Conservation (phyloP, 1,139 yeast genomes). For the Protomyces inouyei region DNA sequence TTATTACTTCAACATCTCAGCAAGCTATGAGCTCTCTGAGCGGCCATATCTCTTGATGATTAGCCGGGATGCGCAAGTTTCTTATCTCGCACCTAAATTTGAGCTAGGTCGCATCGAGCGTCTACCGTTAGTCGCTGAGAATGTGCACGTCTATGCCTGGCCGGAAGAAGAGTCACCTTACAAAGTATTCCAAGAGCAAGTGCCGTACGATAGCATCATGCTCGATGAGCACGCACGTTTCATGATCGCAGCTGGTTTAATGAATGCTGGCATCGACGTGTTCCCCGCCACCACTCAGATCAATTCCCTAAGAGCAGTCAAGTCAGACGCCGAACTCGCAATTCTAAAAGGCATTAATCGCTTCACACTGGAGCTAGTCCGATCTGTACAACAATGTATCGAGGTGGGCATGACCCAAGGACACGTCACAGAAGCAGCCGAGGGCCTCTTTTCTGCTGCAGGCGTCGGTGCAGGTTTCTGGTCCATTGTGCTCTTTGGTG, state of each 20-base stretch:
- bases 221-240: conserved; percentile 19
- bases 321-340: conserved; percentile 14
- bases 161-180: conserved; percentile 25
- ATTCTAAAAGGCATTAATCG: conserved; percentile 13
- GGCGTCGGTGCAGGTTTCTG: conserved; percentile 15
- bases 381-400: conserved; percentile 9
- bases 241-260: conserved; percentile 22
- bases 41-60: conserved; percentile 17
- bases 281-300: conserved; percentile 1
- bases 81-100: conserved; percentile 23
- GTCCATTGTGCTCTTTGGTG: conserved; percentile 25
- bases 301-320: conserved; percentile 12
- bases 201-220: conserved; percentile 1
- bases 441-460: conserved; percentile 6
- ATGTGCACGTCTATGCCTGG: conserved; percentile 9
- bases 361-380: conserved; percentile 13
- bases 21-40: conserved; percentile 17
- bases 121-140: not conserved
- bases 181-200: not conserved
- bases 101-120: conserved; percentile 18
- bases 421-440: not conserved
- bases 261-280: not conserved
- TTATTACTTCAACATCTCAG: conserved; percentile 19
- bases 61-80: not conserved
- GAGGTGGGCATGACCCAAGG: not conserved